A percentile compares a stretch with the other conserved stretches of the same genome.
Conservation (phyloP, 305 asterid species). For the Fraxinus ornus region DNA sequence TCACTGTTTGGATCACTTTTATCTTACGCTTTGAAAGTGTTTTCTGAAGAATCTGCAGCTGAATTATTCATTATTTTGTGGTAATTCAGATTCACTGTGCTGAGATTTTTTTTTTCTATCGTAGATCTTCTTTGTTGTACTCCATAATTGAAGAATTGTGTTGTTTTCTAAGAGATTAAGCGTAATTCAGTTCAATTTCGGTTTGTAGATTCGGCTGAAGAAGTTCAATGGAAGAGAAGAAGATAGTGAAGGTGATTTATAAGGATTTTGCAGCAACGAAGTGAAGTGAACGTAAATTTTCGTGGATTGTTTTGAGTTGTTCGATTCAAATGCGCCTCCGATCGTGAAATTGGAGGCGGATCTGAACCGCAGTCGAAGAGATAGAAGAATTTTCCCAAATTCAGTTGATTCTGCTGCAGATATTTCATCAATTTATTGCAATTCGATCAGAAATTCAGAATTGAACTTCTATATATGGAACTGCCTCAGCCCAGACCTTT, state of each 20-base stretch:
- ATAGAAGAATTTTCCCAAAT: conserved; percentile 7
- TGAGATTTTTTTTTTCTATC: conserved; percentile 12
- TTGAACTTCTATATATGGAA: conserved; percentile 50
- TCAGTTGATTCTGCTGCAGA: conserved; percentile 9
- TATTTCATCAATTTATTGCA: neutral
- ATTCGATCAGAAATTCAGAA: conserved; percentile 3
- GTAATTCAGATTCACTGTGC: conserved; percentile 28
- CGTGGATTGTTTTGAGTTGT: conserved; percentile 19
- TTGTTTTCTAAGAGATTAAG: conserved; percentile 12
- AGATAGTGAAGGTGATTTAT: conserved; percentile 20
- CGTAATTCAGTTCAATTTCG: conserved; percentile 39
- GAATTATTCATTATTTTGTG: conserved; percentile 49
- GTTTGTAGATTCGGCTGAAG: neutral
- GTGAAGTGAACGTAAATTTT: conserved; percentile 5
- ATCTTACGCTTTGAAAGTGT: conserved; percentile 35
- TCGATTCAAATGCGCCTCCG: conserved; percentile 44
- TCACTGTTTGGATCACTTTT: conserved; percentile 52
- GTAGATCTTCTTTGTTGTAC: conserved; percentile 8
- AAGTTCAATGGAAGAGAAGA: conserved; percentile 5
- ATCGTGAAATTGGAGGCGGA: conserved; percentile 53
- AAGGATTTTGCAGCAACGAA: conserved; percentile 3
- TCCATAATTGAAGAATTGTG: neutral
- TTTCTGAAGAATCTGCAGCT: conserved; percentile 41
- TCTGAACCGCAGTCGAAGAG: conserved; percentile 32
- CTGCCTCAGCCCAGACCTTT: conserved; percentile 65